These are phyloP conservation scores for Phytophthora cryptogea DNA, from an alignment of 352 stramenopile genomes.

Conservation along the genomic window DNA sequence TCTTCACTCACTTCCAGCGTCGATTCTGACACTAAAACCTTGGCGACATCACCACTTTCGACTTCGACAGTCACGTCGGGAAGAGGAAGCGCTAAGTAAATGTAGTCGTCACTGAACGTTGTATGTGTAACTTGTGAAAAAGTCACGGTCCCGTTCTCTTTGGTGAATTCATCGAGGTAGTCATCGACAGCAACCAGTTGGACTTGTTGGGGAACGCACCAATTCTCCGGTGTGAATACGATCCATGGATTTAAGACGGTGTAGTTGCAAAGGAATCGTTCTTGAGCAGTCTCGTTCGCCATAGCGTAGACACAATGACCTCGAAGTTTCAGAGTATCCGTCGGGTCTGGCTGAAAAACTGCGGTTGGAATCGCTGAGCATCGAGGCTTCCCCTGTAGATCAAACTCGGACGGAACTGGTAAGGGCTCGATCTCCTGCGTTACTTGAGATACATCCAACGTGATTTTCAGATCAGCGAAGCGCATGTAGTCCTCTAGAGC, in stretches of 20 bases:
- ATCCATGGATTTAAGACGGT: conserved; percentile 76
- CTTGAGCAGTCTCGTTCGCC: conserved; percentile 59
- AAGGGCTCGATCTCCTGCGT: conserved; percentile 70
- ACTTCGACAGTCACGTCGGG: conserved; percentile 50
- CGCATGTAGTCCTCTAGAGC: conserved; percentile 71
- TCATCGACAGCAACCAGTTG: conserved; percentile 58
- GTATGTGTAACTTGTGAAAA: conserved; percentile 68
- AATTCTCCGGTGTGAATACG: conserved; percentile 72
- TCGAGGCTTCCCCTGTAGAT: conserved; percentile 43
- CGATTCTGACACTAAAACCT: conserved; percentile 64
- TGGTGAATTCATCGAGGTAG: conserved; percentile 56
- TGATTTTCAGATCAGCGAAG: conserved; percentile 73
- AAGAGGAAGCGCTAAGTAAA: conserved; percentile 53
- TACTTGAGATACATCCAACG: conserved; percentile 56
- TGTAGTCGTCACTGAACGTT: conserved; percentile 66
- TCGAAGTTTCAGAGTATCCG: conserved; percentile 53
- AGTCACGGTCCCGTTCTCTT: conserved; percentile 48
- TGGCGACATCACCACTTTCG: conserved; percentile 60
- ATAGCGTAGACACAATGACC: conserved; percentile 73
- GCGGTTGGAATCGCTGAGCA: conserved; percentile 59
- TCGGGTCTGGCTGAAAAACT: conserved; percentile 48
- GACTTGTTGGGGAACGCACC: conserved; percentile 65
- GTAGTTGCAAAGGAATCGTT: conserved; percentile 79
- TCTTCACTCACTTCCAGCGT: conserved; percentile 65
- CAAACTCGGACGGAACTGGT: conserved; percentile 54